Percentiles rank a stretch among this genome's conserved stretches.
Evolutionary conservation across 2,329 filamentous ascomycete species (phyloP).

Genomic region (Paecilomyces niveus): DNA sequence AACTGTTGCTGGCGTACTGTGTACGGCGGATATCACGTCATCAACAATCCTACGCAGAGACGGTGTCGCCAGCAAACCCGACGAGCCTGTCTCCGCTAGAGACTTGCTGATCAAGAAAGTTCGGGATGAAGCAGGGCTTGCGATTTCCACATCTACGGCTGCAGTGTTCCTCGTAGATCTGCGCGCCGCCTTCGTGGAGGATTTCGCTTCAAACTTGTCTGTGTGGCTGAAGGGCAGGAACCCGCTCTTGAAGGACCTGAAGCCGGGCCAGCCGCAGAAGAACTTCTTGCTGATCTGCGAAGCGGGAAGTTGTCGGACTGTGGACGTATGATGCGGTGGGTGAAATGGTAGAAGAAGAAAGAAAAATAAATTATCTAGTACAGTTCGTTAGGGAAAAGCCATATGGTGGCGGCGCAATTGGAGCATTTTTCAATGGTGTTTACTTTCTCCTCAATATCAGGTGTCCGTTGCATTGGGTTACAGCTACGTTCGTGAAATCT

Average conservation of each 20-base stretch:
- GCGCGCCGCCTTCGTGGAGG: slow-evolving; percentile 24
- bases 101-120: slow-evolving; percentile 24
- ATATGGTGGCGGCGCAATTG: neutral
- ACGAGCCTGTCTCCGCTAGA: slow-evolving; percentile 18
- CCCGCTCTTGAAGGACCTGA: slow-evolving; percentile 29
- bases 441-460: neutral
- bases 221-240: slow-evolving; percentile 34
- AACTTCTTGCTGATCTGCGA: slow-evolving; percentile 35
- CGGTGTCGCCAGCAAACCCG: slow-evolving; percentile 10
- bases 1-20: slow-evolving; percentile 50
- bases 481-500: neutral
- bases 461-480: neutral
- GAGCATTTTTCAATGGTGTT: neutral
- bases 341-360: too few species aligned
- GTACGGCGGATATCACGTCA: slow-evolving; percentile 21
- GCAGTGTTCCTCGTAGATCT: slow-evolving; percentile 30
- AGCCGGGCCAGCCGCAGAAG: slow-evolving; percentile 23
- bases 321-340: slow-evolving; percentile 21
- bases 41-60: slow-evolving; percentile 7
- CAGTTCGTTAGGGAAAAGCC: neutral
- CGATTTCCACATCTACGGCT: slow-evolving; percentile 24
- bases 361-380: neutral
- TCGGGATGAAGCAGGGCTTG: slow-evolving; percentile 25
- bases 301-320: slow-evolving; percentile 24
- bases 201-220: slow-evolving; percentile 26